Conservation (phyloP, 108 stramenopile species). For the Cyclotella baltica region DNA sequence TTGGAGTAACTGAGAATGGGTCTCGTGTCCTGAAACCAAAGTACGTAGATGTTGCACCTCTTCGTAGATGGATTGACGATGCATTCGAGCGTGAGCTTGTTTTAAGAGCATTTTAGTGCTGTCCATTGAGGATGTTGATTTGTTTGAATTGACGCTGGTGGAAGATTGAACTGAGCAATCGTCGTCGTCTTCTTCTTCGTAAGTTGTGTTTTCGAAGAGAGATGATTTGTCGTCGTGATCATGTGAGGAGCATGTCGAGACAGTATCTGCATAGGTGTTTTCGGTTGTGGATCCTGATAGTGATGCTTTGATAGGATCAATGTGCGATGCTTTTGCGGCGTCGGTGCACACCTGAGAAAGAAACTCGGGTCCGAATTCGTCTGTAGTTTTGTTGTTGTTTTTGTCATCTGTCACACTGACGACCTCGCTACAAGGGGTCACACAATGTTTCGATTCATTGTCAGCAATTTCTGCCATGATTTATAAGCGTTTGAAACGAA, state of each 20-base stretch:
- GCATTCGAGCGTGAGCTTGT: constrained; percentile 25
- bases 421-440: too few relatives aligned
- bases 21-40: constrained; percentile 20
- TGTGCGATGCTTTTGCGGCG: neutral
- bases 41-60: constrained; percentile 32
- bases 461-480: too few relatives aligned
- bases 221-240: neutral
- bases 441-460: too few relatives aligned
- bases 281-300: neutral
- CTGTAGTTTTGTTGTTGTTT: neutral
- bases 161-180: constrained; percentile 11
- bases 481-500: too few relatives aligned
- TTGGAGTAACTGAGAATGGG: constrained; percentile 7
- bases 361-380: constrained; percentile 10
- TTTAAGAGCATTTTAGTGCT: neutral
- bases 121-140: neutral
- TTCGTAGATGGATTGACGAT: constrained; percentile 44
- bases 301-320: neutral
- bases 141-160: neutral
- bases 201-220: neutral
- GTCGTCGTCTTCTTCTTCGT: neutral
- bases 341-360: neutral
- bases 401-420: neutral
- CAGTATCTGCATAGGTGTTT: neutral
- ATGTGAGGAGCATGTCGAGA: neutral